These are phyloP conservation scores for Alternaria sp. DNA, from an alignment of 2,329 filamentous ascomycete genomes.

Conservation along the genomic window DNA sequence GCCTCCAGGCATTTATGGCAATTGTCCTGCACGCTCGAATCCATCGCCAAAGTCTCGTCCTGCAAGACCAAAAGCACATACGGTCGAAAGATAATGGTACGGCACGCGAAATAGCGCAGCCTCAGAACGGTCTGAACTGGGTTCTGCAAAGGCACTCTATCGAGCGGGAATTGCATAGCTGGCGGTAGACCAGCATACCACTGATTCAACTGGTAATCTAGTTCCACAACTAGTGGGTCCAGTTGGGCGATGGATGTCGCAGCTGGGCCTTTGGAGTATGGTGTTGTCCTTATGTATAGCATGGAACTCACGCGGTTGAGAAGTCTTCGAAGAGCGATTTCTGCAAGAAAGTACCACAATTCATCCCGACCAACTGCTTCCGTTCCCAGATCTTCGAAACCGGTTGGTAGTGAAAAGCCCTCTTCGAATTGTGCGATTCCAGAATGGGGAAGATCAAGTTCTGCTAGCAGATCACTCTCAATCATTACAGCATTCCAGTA, in stretches of 20 bases:
- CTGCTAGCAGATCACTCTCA: slow-evolving; percentile 79
- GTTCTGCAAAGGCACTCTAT: slow-evolving; percentile 71
- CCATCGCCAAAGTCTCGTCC: slow-evolving; percentile 76
- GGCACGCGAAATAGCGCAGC: slow-evolving; percentile 83
- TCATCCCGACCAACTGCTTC: slow-evolving; percentile 76
- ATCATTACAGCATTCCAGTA: slow-evolving; percentile 87
- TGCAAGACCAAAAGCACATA: slow-evolving; percentile 83
- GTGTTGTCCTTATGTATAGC: slow-evolving; percentile 74
- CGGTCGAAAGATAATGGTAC: slow-evolving; percentile 85
- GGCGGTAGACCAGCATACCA: slow-evolving; percentile 84
- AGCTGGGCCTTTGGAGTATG: slow-evolving; percentile 44
- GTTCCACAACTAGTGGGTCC: slow-evolving; percentile 79
- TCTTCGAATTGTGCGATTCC: slow-evolving; percentile 86
- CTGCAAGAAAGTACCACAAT: slow-evolving; percentile 85
- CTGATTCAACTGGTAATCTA: slow-evolving; percentile 83
- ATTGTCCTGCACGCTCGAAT: slow-evolving; percentile 77
- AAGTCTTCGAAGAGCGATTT: slow-evolving; percentile 79
- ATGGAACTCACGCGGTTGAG: slow-evolving; percentile 82
- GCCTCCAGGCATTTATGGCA: slow-evolving; percentile 85
- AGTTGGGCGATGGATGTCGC: slow-evolving; percentile 76
- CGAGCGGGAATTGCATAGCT: slow-evolving; percentile 80
- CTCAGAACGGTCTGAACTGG: slow-evolving; percentile 82
- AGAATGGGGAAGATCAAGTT: slow-evolving; percentile 82
- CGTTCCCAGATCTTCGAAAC: slow-evolving; percentile 75
- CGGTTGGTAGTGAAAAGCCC: slow-evolving; percentile 78